Percentiles rank a stretch among this genome's conserved stretches.
These are phyloP conservation scores for Hypericum androsaemum DNA, from an alignment of 345 rosid genomes.

Conservation along the genomic window DNA sequence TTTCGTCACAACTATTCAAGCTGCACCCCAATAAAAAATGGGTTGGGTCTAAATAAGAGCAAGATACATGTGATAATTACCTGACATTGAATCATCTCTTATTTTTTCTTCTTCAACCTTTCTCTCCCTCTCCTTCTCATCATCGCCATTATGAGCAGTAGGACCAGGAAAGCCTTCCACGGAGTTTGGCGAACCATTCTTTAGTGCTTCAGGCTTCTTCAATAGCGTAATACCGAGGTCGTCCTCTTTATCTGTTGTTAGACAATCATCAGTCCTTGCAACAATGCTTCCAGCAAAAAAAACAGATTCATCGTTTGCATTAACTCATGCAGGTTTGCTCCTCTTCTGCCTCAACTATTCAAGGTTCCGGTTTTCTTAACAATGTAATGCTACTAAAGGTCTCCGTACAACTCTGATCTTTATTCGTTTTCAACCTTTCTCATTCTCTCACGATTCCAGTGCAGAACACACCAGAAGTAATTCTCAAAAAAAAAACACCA, in stretches of 20 bases:
- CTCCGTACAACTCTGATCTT: conserved; percentile 18
- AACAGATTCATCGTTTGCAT: too few relatives aligned
- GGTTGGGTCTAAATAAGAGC: too few relatives aligned
- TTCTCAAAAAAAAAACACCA: conserved; percentile 5
- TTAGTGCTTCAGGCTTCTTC: conserved; percentile 35
- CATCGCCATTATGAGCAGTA: too few relatives aligned
- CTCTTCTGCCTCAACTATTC: too few relatives aligned
- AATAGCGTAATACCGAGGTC: neutral
- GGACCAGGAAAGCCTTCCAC: neutral
- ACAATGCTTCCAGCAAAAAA: too few relatives aligned
- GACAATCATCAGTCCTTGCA: too few relatives aligned
- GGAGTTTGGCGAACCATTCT: conserved; percentile 9
- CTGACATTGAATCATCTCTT: conserved; percentile 13
- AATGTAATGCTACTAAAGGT: conserved; percentile 36
- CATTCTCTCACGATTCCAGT: conserved; percentile 3
- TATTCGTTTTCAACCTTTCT: conserved; percentile 11
- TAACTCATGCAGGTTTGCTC: too few relatives aligned
- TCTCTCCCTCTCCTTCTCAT: too few relatives aligned
- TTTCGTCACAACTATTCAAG: too few relatives aligned
- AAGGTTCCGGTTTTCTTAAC: neutral
- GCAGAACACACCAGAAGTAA: neutral
- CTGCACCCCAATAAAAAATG: too few relatives aligned
- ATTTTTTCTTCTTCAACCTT: neutral
- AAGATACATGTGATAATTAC: conserved; percentile 13
- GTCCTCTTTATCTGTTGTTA: conserved; percentile 14